Conservation (phyloP, 2,329 filamentous ascomycete species). For the Pseudogymnoascus sp. region DNA sequence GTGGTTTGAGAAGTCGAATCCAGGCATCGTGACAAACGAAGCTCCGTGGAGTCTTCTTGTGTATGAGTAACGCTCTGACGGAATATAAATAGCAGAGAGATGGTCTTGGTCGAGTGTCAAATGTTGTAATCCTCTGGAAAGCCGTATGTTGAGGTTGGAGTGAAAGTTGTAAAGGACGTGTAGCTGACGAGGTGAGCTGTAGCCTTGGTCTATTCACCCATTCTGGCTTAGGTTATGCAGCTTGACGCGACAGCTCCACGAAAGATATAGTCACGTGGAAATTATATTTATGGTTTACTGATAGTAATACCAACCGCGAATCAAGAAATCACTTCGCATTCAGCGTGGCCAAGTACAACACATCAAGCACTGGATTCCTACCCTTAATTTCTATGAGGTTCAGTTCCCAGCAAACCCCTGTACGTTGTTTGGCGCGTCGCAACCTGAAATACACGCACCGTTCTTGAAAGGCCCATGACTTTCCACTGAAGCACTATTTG, state of each 20-base stretch:
- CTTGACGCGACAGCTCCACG: conserved; percentile 9
- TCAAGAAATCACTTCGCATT: conserved; percentile 1
- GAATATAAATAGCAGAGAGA: not conserved
- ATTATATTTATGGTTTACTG: conserved; percentile 10
- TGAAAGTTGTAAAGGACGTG: conserved; percentile 22
- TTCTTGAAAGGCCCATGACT: conserved; percentile 1
- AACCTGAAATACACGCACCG: not conserved
- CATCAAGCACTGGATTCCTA: not conserved
- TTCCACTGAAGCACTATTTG: not conserved
- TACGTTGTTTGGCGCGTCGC: conserved; percentile 1
- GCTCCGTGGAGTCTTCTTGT: conserved; percentile 3
- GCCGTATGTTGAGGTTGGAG: conserved; percentile 19
- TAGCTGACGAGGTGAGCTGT: conserved; percentile 47
- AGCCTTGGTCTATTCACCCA: conserved; percentile 18
- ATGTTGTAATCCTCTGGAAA: conserved; percentile 19
- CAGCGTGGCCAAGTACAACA: conserved; percentile 1
- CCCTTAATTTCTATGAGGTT: conserved; percentile 1
- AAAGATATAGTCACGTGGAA: conserved; percentile 2
- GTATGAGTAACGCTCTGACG: not conserved
- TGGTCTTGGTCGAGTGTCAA: conserved; percentile 10
- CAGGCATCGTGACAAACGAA: conserved; percentile 61
- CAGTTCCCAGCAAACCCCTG: conserved; percentile 1
- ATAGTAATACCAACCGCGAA: not conserved
- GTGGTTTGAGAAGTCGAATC: conserved; percentile 99
- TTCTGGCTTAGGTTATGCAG: not conserved